These are phyloP conservation scores for Corchorus olitorius DNA, from an alignment of 345 rosid species.

Conservation along the genomic window DNA sequence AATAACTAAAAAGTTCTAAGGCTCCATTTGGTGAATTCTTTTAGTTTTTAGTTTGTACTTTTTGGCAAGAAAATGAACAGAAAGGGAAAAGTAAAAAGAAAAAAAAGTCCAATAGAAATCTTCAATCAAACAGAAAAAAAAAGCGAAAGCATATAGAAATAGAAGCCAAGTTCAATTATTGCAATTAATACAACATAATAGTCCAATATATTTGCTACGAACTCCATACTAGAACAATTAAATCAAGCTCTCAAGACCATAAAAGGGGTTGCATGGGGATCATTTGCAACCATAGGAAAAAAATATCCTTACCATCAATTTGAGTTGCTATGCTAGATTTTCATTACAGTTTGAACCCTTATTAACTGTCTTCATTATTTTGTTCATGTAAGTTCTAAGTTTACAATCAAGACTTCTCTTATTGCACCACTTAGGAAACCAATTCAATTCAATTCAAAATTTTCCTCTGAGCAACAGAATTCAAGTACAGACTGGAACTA, in stretches of 20 bases:
- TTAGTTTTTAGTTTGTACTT: too few species aligned
- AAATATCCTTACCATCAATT: slow-evolving; percentile 6
- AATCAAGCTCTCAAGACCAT: background rate
- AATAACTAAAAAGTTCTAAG: background rate
- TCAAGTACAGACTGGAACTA: slow-evolving; percentile 1
- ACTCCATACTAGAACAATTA: background rate
- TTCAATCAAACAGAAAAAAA: too few species aligned
- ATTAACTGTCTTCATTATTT: background rate
- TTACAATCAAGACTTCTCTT: slow-evolving; percentile 5
- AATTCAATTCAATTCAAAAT: background rate
- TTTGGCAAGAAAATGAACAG: too few species aligned
- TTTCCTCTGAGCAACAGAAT: background rate
- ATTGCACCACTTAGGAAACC: background rate
- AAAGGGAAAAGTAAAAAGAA: too few species aligned
- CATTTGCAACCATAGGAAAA: background rate
- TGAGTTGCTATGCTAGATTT: background rate
- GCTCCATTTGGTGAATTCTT: too few species aligned
- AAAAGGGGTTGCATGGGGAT: background rate
- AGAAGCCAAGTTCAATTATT: background rate
- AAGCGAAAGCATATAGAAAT: too few species aligned
- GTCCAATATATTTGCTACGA: background rate
- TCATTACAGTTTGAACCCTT: background rate
- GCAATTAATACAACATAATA: background rate
- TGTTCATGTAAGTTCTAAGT: slow-evolving; percentile 1
- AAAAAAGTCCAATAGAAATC: too few species aligned